Conservation (phyloP, 2,329 filamentous ascomycete species). For the Pestalotiopsis fici region DNA sequence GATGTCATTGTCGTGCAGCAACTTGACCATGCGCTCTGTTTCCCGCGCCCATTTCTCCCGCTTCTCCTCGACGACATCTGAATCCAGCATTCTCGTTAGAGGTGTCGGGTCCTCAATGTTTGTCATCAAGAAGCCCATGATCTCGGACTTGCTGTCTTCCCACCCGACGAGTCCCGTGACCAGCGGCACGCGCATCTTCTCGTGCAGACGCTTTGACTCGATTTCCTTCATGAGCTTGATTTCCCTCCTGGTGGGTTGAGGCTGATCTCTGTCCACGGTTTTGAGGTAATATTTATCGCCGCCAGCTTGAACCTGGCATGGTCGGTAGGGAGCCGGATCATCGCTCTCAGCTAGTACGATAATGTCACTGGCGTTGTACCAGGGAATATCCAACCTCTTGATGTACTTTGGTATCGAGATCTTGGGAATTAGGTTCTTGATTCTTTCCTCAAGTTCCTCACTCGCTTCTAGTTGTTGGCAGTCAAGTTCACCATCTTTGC, state of each 20-base stretch:
- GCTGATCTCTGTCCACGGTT: conserved; percentile 3
- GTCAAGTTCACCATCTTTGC: background rate
- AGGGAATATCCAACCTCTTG: conserved; percentile 6
- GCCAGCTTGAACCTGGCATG: conserved; percentile 1
- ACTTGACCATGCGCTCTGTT: conserved; percentile 10
- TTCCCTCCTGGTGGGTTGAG: conserved; percentile 10
- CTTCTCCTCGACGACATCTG: conserved; percentile 11
- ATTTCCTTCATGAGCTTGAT: conserved; percentile 8
- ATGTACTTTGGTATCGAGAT: conserved; percentile 11
- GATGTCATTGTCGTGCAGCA: conserved; percentile 32
- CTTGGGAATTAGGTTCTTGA: background rate
- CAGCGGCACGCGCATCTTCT: conserved; percentile 5
- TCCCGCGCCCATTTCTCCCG: conserved; percentile 10
- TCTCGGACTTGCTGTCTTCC: conserved; percentile 2
- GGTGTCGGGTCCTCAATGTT: conserved; percentile 11
- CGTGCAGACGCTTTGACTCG: background rate
- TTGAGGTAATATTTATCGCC: conserved; percentile 10
- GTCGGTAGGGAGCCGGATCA: background rate
- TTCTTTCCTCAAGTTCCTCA: background rate
- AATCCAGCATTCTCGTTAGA: conserved; percentile 11
- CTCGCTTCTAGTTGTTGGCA: background rate
- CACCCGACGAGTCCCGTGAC: conserved; percentile 7
- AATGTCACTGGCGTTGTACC: background rate
- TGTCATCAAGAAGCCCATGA: conserved; percentile 11
- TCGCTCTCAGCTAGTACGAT: background rate